phyloP scores from a whole-genome alignment of 2,329 filamentous ascomycete species.

The Aspergillus tamarii region DNA sequence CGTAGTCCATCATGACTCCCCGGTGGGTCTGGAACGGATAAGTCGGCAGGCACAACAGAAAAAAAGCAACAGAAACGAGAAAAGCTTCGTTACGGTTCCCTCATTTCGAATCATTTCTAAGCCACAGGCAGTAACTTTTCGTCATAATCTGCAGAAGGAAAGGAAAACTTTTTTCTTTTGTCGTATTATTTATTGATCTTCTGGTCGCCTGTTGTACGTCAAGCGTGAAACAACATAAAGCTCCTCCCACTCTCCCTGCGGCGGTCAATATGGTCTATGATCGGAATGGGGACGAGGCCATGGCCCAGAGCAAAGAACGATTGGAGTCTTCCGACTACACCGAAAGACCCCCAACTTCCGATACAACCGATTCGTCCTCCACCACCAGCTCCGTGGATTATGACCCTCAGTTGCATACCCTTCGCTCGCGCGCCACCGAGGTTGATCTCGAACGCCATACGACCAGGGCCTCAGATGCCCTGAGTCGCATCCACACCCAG shows the following conservation, averaged over 20 bases:
- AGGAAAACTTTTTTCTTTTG: not conserved
- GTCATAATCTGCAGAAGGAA: not conserved
- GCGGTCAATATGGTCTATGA: not conserved
- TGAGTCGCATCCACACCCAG: conserved; percentile 37
- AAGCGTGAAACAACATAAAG: not conserved
- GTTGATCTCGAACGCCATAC: conserved; percentile 34
- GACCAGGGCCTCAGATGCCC: conserved; percentile 26
- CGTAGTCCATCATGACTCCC: not conserved
- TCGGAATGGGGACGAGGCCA: not conserved
- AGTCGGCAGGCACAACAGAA: conserved; percentile 5
- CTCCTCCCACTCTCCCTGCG: not conserved
- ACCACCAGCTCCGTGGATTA: conserved; percentile 33
- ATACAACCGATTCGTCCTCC: conserved; percentile 18
- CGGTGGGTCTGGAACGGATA: conserved; percentile 2
- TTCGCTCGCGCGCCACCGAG: conserved; percentile 37
- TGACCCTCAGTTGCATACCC: conserved; percentile 28
- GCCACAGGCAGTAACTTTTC: not conserved
- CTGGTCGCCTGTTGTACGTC: not conserved
- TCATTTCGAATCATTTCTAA: not conserved
- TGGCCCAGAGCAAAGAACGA: not conserved
- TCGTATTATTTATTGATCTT: not conserved
- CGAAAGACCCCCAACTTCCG: conserved; percentile 8
- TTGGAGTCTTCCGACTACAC: not conserved
- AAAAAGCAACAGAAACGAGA: not conserved
- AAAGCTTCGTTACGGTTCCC: not conserved